Evolutionary conservation across 306 rosid genomes (phyloP).

Genomic region (Abrus precatorius): DNA sequence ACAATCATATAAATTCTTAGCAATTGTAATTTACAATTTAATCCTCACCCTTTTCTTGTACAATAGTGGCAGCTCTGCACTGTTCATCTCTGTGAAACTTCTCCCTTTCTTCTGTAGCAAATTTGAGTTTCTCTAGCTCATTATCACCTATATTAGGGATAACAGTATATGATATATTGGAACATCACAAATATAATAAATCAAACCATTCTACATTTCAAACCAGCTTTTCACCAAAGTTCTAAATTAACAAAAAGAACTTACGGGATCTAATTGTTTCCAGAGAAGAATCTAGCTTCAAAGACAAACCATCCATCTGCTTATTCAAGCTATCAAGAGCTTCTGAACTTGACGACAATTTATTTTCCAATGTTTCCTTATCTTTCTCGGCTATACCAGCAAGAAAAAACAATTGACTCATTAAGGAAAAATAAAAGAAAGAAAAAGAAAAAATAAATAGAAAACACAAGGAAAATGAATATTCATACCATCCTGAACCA

Average conservation of each 20-base stretch:
- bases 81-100: slow-evolving; percentile 66
- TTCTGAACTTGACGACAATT: slow-evolving; percentile 68
- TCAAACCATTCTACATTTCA: slow-evolving; percentile 29
- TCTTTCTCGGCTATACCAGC: slow-evolving; percentile 77
- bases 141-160: slow-evolving; percentile 64
- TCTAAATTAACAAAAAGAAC: slow-evolving; percentile 39
- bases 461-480: slow-evolving; percentile 4
- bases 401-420: slow-evolving; percentile 22
- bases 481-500: slow-evolving; percentile 81
- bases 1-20: slow-evolving; percentile 31
- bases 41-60: slow-evolving; percentile 75
- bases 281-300: slow-evolving; percentile 72
- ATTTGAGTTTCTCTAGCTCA: slow-evolving; percentile 69
- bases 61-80: slow-evolving; percentile 60
- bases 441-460: not conserved
- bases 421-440: not conserved
- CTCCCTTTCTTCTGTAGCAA: slow-evolving; percentile 66
- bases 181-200: slow-evolving; percentile 29
- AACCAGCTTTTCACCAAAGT: slow-evolving; percentile 11
- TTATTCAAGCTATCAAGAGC: slow-evolving; percentile 77
- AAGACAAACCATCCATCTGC: slow-evolving; percentile 72
- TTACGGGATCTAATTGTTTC: slow-evolving; percentile 72
- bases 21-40: slow-evolving; percentile 14
- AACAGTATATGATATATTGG: slow-evolving; percentile 44
- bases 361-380: slow-evolving; percentile 72